Percentiles rank a stretch among this genome's conserved stretches.
Evolutionary conservation across 2,329 filamentous ascomycete species (phyloP).

Genomic region (Bipolaris sorokiniana): DNA sequence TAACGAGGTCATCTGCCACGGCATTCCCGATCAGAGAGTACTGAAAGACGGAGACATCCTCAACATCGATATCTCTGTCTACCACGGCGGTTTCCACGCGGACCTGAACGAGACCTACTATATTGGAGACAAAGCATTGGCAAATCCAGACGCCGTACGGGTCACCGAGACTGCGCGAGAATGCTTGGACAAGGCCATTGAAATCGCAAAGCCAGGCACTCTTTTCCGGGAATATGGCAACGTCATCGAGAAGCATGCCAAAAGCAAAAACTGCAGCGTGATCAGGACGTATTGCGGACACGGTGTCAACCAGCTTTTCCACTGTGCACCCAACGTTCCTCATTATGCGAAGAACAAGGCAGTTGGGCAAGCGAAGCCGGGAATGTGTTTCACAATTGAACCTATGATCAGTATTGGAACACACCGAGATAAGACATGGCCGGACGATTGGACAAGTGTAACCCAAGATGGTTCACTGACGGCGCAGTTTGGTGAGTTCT

Average conservation of each 20-base stretch:
- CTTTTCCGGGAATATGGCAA: conserved; percentile 93
- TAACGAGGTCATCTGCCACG: conserved; percentile 98
- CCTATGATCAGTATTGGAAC: conserved; percentile 96
- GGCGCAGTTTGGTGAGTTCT: conserved; percentile 81
- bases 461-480: conserved; percentile 88
- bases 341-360: conserved; percentile 99
- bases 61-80: conserved; percentile 95
- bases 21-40: conserved; percentile 89
- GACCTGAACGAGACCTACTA: conserved; percentile 99
- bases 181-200: conserved; percentile 88
- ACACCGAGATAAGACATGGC: conserved; percentile 93
- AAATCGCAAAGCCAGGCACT: conserved; percentile 89
- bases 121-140: conserved; percentile 83
- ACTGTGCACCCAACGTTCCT: conserved; percentile 90
- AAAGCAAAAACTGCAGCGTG: conserved; percentile 82
- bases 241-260: conserved; percentile 93
- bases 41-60: conserved; percentile 93
- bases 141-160: conserved; percentile 83
- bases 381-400: conserved; percentile 99
- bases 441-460: conserved; percentile 97
- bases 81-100: conserved; percentile 92
- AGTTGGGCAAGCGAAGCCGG: conserved; percentile 88
- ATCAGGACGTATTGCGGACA: conserved; percentile 97
- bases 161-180: conserved; percentile 90
- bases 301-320: conserved; percentile 92